Conservation (phyloP, 192 early-diverging fungal species). For the Diversispora eburnea region DNA sequence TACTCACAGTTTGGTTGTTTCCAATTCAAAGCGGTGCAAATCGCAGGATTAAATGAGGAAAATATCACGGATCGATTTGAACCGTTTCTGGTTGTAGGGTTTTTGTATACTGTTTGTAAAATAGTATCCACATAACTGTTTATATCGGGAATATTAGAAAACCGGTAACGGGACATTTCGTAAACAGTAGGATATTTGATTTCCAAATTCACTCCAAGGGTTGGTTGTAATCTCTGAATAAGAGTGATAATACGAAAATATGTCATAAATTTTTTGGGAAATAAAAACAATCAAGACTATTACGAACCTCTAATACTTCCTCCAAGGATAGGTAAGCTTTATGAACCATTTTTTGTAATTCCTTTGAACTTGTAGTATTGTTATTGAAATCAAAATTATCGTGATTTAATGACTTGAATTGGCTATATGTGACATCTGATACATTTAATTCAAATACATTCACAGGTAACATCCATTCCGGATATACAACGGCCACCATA, state of each 20-base stretch:
- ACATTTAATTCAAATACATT: conserved; percentile 51
- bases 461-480: conserved; percentile 66
- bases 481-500: conserved; percentile 80
- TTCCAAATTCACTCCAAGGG: conserved; percentile 81
- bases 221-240: conserved; percentile 57
- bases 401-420: conserved; percentile 46
- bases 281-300: background rate
- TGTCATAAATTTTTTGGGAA: background rate
- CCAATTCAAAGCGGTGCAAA: conserved; percentile 96
- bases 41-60: conserved; percentile 83
- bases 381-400: conserved; percentile 31
- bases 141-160: conserved; percentile 63
- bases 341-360: conserved; percentile 38
- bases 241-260: background rate
- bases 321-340: conserved; percentile 58
- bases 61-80: conserved; percentile 59
- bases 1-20: conserved; percentile 95
- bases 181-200: conserved; percentile 81
- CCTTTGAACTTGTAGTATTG: conserved; percentile 12
- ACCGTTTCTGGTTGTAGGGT: conserved; percentile 40
- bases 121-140: conserved; percentile 88
- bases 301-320: conserved; percentile 68
- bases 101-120: conserved; percentile 82
- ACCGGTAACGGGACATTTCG: conserved; percentile 48
- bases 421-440: conserved; percentile 50